These are phyloP conservation scores for Xylaria digitata DNA, from an alignment of 2,329 filamentous ascomycete genomes.

Conservation along the genomic window DNA sequence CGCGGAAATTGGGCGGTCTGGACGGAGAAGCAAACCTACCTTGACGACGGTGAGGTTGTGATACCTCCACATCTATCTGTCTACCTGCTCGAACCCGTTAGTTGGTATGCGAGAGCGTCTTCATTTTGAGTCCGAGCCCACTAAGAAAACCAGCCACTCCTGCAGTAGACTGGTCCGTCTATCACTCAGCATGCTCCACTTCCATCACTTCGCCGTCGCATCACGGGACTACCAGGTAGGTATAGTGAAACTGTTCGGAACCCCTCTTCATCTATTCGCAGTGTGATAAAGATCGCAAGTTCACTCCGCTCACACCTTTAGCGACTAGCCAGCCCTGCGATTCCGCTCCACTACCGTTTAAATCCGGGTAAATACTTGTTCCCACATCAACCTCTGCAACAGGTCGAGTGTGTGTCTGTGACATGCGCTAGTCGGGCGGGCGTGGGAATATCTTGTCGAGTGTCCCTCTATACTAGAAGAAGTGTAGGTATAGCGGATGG, in stretches of 20 bases:
- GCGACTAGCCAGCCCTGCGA: constrained; percentile 12
- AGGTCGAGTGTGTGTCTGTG: constrained; percentile 25
- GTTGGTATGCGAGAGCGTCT: constrained; percentile 1
- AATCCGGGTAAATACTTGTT: constrained; percentile 34
- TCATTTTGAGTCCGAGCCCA: constrained; percentile 14
- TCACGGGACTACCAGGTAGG: constrained; percentile 7
- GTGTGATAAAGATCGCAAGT: background rate
- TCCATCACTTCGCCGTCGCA: constrained; percentile 16
- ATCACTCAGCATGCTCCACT: constrained; percentile 4
- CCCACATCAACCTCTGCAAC: constrained; percentile 18
- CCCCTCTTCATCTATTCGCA: constrained; percentile 16
- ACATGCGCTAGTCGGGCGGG: constrained; percentile 5
- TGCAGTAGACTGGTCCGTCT: constrained; percentile 10
- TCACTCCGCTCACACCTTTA: constrained; percentile 5
- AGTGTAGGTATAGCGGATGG: background rate
- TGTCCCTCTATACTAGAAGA: background rate
- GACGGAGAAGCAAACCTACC: constrained; percentile 4
- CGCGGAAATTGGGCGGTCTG: constrained; percentile 4
- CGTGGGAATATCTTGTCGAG: background rate
- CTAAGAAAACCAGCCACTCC: constrained; percentile 1
- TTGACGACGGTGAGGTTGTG: constrained; percentile 22
- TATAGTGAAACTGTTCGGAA: constrained; percentile 22
- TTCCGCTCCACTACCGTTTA: constrained; percentile 28
- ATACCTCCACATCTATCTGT: background rate
- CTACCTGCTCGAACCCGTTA: constrained; percentile 26